Conservation (phyloP, 164 flowering plant species). For the Protea cynaroides region DNA sequence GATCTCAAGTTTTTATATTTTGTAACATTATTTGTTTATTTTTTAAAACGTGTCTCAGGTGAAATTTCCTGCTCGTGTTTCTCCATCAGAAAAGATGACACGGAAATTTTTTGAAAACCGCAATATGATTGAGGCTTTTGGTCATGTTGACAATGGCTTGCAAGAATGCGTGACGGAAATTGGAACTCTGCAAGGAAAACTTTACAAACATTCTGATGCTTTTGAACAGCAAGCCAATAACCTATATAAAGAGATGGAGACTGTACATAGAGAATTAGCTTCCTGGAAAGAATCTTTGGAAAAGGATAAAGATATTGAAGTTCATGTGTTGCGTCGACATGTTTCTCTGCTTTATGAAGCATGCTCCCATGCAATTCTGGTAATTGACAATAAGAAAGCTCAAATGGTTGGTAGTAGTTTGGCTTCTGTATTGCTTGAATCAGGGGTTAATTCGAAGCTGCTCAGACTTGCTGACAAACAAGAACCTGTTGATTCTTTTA, state of each 20-base stretch:
- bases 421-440: slow-evolving; percentile 20
- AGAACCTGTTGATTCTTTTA: slow-evolving; percentile 18
- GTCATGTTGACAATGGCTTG: slow-evolving; percentile 25
- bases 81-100: slow-evolving; percentile 18
- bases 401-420: slow-evolving; percentile 28
- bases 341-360: slow-evolving; percentile 56
- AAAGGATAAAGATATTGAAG: slow-evolving; percentile 48
- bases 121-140: slow-evolving; percentile 23
- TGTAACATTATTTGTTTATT: neutral
- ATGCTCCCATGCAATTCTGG: slow-evolving; percentile 43
- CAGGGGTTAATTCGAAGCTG: slow-evolving; percentile 16
- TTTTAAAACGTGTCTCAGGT: slow-evolving; percentile 23
- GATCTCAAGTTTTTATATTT: neutral
- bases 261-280: slow-evolving; percentile 29
- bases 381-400: slow-evolving; percentile 45
- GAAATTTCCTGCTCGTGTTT: slow-evolving; percentile 19
- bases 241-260: slow-evolving; percentile 27
- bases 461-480: slow-evolving; percentile 19
- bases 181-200: slow-evolving; percentile 33
- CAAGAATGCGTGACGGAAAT: slow-evolving; percentile 36
- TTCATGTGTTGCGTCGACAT: slow-evolving; percentile 27
- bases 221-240: slow-evolving; percentile 35
- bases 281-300: slow-evolving; percentile 33
- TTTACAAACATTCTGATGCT: slow-evolving; percentile 30
- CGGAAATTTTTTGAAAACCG: slow-evolving; percentile 22